Conservation (phyloP, 306 rosid species). For the Prunus salicina region DNA sequence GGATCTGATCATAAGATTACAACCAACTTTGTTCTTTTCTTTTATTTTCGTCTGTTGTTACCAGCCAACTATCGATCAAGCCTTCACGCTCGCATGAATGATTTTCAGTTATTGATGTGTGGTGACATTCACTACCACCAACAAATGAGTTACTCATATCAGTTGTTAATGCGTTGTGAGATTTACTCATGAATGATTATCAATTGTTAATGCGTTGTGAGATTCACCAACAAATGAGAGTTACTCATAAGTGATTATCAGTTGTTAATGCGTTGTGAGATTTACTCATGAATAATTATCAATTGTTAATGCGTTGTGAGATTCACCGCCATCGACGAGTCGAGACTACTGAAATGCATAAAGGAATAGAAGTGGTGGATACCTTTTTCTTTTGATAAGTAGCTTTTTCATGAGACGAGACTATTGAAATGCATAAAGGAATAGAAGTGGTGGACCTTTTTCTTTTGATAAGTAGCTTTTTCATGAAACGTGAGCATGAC, state of each 20-base stretch:
- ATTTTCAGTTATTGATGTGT: not conserved
- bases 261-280: no score
- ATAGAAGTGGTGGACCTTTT: not conserved
- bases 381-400: not conserved
- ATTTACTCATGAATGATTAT: no score
- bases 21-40: not conserved
- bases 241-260: no score
- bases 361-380: not conserved
- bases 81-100: no score
- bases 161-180: no score
- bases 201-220: not conserved
- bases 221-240: not conserved
- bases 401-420: conserved; percentile 13
- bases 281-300: no score
- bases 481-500: conserved; percentile 27
- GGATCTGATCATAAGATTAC: conserved; percentile 7
- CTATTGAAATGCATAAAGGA: not conserved
- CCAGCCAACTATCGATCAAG: not conserved
- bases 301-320: not conserved
- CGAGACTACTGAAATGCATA: not conserved
- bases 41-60: not conserved
- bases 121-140: not conserved
- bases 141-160: no score
- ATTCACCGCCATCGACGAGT: not conserved
- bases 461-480: conserved; percentile 7